Base-by-base conservation (phyloP, 31 red algal genomes). In the Endocladia muricata region DNA sequence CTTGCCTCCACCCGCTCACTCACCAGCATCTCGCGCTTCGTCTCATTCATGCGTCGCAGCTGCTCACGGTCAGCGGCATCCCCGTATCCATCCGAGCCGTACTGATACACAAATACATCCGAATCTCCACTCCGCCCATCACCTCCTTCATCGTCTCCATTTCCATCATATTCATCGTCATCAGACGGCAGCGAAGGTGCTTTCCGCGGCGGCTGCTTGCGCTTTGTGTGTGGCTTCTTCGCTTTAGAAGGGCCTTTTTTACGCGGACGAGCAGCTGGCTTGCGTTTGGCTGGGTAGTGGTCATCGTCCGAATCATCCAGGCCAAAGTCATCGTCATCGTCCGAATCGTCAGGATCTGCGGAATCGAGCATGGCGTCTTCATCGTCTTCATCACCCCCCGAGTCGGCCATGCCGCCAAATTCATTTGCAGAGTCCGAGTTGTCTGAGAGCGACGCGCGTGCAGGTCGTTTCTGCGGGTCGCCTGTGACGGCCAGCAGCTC, bases 71-170 rank as follows among this genome's bases (percentile, higher is more conserved):
- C 88, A 21, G 61, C 73, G 38, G 37, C 73, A 73, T 85, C 80
- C 17, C 79, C 88, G 69, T 83, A 92, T 2, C 88, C 88, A 34
- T 85, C 47, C 47, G 84, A 42, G 55, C 85, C 88, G 49, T 83
- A 92, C 34, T 79, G 65, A 40, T 74, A 78, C 35, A 62, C 37
- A 74, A 92, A 92, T 26, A 58, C 32, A 15, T 55, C 73, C n/a
- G n/a, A n/a, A n/a, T n/a, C n/a, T n/a, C n/a, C n/a, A n/a, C n/a
- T n/a, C n/a, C n/a, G n/a, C n/a, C n/a, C n/a, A n/a, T n/a, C n/a
- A n/a, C n/a, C n/a, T n/a, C n/a, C n/a, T n/a, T n/a, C n/a, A n/a
- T n/a, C n/a, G n/a, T n/a, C n/a, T n/a, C n/a, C n/a, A n/a, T n/a
- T n/a, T n/a, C n/a, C n/a, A 6, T 67, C 61, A 19, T 19, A 13